These are phyloP conservation scores for Malassezia psittaci DNA, from an alignment of 1,284 basidiomycete species.

Conservation along the genomic window DNA sequence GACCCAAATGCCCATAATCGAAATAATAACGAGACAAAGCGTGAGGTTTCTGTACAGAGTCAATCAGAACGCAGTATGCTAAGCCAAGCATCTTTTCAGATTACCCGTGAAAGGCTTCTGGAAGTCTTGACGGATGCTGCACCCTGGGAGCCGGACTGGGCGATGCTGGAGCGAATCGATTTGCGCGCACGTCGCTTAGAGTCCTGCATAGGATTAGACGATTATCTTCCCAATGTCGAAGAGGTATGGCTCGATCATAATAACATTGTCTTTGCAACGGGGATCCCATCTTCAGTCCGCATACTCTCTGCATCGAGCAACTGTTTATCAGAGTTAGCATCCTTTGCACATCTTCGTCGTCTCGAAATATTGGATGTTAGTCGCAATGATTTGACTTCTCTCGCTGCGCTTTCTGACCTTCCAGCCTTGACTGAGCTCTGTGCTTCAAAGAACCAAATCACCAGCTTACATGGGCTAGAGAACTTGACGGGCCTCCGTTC, in stretches of 20 bases:
- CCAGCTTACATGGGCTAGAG: slow-evolving; percentile 66
- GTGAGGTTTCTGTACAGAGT: slow-evolving; percentile 3
- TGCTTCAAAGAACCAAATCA: slow-evolving; percentile 72
- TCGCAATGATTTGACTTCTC: slow-evolving; percentile 69
- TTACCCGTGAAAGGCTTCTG: slow-evolving; percentile 79
- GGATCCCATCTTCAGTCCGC: slow-evolving; percentile 33
- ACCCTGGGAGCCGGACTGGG: slow-evolving; percentile 91
- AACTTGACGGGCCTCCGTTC: slow-evolving; percentile 57
- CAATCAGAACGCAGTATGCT: slow-evolving; percentile 66
- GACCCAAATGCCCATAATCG: neutral
- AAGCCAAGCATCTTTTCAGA: slow-evolving; percentile 81
- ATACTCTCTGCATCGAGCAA: slow-evolving; percentile 27
- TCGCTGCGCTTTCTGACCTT: slow-evolving; percentile 19
- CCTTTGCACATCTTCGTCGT: slow-evolving; percentile 74
- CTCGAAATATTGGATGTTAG: slow-evolving; percentile 85
- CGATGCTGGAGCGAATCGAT: slow-evolving; percentile 65
- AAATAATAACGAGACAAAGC: neutral
- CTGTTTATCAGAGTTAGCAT: slow-evolving; percentile 67
- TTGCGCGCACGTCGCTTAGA: slow-evolving; percentile 70
- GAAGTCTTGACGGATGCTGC: slow-evolving; percentile 88
- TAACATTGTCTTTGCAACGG: slow-evolving; percentile 35
- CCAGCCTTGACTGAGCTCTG: slow-evolving; percentile 72
- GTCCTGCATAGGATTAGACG: slow-evolving; percentile 80
- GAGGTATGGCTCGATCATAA: slow-evolving; percentile 58
- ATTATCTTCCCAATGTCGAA: slow-evolving; percentile 79